phyloP scores from a whole-genome alignment of 1,284 basidiomycete genomes.

The Afroboletus lepidellus region DNA sequence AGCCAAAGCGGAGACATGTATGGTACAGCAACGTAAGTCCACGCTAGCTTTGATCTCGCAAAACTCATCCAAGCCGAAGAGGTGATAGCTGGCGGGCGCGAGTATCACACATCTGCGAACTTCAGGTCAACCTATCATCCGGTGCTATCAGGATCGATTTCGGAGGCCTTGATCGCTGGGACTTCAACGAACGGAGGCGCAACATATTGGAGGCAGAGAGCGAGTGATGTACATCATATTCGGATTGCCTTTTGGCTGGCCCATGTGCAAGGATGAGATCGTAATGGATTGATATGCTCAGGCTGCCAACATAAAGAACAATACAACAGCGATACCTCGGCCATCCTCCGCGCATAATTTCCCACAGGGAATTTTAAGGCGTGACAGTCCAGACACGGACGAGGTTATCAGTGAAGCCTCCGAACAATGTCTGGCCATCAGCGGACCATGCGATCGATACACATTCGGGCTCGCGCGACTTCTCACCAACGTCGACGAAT shows the following conservation, averaged over 20 bases:
- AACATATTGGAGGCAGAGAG: constrained; percentile 54
- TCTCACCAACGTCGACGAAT: constrained; percentile 77
- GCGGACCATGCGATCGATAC: constrained; percentile 99
- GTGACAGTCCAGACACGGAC: constrained; percentile 92
- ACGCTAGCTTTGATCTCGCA: not conserved
- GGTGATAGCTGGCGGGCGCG: constrained; percentile 78
- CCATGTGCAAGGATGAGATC: constrained; percentile 9
- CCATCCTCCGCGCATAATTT: constrained; percentile 29
- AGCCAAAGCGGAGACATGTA: constrained; percentile 60
- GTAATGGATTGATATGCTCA: constrained; percentile 22
- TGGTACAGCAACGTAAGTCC: constrained; percentile 70
- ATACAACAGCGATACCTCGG: constrained; percentile 18
- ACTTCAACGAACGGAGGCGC: constrained; percentile 56
- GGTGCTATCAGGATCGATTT: constrained; percentile 72
- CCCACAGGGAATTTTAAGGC: constrained; percentile 50
- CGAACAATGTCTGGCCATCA: constrained; percentile 96
- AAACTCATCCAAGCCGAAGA: constrained; percentile 38
- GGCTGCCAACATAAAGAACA: constrained; percentile 23
- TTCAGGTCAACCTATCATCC: constrained; percentile 64
- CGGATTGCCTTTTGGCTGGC: not conserved
- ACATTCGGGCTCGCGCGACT: constrained; percentile 89
- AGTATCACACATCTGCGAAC: constrained; percentile 64
- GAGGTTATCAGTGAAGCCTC: constrained; percentile 90
- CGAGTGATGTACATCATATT: constrained; percentile 1
- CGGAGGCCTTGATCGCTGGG: constrained; percentile 72